Evolutionary conservation across 2,329 filamentous ascomycete species (phyloP).

Genomic region (Colletotrichum godetiae): DNA sequence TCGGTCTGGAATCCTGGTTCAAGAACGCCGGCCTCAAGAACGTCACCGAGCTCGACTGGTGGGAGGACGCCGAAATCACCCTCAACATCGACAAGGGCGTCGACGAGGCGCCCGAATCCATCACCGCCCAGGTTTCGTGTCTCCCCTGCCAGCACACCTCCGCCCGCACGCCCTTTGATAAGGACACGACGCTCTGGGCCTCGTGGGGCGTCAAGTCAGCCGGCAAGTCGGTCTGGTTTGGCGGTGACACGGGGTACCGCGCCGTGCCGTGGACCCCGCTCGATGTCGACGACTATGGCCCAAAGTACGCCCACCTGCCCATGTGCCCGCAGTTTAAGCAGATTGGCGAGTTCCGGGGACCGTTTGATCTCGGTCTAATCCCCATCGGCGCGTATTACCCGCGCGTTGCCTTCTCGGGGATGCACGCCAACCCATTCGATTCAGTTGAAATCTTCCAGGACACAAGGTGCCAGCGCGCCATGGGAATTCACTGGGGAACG

Average conservation of each 20-base stretch:
- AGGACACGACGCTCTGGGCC: slow-evolving; percentile 83
- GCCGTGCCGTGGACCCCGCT: slow-evolving; percentile 74
- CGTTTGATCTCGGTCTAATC: slow-evolving; percentile 91
- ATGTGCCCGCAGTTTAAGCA: slow-evolving; percentile 86
- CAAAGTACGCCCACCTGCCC: slow-evolving; percentile 74
- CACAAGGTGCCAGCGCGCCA: slow-evolving; percentile 79
- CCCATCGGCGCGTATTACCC: slow-evolving; percentile 92
- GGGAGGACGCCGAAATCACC: slow-evolving; percentile 83
- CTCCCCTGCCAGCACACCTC: slow-evolving; percentile 88
- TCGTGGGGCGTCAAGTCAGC: slow-evolving; percentile 85
- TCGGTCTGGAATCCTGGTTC: slow-evolving; percentile 90
- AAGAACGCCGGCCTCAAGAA: slow-evolving; percentile 74
- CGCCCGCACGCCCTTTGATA: slow-evolving; percentile 76
- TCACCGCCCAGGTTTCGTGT: slow-evolving; percentile 79
- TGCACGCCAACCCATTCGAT: slow-evolving; percentile 90
- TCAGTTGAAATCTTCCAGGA: slow-evolving; percentile 90
- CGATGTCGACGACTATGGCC: slow-evolving; percentile 76
- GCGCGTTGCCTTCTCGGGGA: slow-evolving; percentile 76
- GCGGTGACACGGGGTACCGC: slow-evolving; percentile 91
- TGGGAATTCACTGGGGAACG: slow-evolving; percentile 94
- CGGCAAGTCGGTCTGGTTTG: slow-evolving; percentile 86
- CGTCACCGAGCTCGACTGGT: slow-evolving; percentile 94
- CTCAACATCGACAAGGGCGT: slow-evolving; percentile 57
- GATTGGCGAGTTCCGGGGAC: slow-evolving; percentile 82
- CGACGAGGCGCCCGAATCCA: slow-evolving; percentile 53